phyloP scores from a whole-genome alignment of 768 basidiomycete genomes.

The Boletus sp. region DNA sequence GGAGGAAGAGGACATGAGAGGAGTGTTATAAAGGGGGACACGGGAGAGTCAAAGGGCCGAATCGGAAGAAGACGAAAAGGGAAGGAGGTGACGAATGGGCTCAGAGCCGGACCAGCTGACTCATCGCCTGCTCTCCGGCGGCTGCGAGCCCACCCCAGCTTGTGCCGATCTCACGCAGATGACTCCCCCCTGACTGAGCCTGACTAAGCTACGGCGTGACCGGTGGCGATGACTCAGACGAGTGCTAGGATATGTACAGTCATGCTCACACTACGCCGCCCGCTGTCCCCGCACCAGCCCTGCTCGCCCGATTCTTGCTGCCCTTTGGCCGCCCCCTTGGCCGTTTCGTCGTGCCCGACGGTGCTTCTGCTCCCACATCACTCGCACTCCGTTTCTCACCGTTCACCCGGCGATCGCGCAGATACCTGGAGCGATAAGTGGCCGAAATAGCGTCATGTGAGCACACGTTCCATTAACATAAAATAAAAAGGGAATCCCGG shows the following conservation, averaged over 20 bases:
- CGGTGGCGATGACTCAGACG: background rate
- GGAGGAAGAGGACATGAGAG: constrained; percentile 9
- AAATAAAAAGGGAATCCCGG: background rate
- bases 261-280: constrained; percentile 2
- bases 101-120: constrained; percentile 14
- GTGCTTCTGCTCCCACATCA: constrained; percentile 30
- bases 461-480: constrained; percentile 10
- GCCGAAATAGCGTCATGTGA: constrained; percentile 13
- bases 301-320: constrained; percentile 51
- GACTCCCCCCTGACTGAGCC: background rate
- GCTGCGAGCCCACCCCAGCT: too few relatives aligned
- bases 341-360: constrained; percentile 39
- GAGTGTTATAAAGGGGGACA: constrained; percentile 31
- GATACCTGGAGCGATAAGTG: constrained; percentile 41
- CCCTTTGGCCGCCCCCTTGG: constrained; percentile 69
- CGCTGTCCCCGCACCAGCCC: constrained; percentile 11
- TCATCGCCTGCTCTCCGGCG: too few relatives aligned
- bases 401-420: constrained; percentile 58
- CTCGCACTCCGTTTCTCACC: constrained; percentile 37
- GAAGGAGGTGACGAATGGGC: constrained; percentile 21
- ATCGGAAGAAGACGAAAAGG: constrained; percentile 32
- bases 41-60: constrained; percentile 32
- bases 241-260: constrained; percentile 8
- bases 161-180: too few relatives aligned
- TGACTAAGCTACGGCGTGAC: constrained; percentile 16